These are phyloP conservation scores for Rhynchospora breviuscula DNA, from an alignment of 176 grass and related monocot genomes.

Conservation along the genomic window DNA sequence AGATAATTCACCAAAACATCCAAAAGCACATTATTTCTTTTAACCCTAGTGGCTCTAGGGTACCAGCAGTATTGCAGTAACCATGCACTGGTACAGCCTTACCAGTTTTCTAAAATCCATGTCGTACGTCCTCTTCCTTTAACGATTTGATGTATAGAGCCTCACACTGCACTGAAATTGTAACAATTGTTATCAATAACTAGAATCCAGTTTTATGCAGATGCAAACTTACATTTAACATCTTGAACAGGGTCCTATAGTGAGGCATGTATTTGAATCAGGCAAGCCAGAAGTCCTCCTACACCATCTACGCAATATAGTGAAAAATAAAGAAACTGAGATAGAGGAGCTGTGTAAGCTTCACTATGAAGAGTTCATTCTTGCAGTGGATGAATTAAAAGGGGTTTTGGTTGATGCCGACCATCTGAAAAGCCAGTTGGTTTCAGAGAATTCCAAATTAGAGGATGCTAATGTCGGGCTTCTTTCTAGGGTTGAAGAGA, in stretches of 20 bases:
- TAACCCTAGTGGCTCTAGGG: not conserved
- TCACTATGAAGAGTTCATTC: constrained; percentile 92
- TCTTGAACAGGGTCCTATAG: constrained; percentile 45
- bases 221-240: not conserved
- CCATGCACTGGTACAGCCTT: not conserved
- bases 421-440: constrained; percentile 60
- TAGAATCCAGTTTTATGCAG: too few relatives aligned
- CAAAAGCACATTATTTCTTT: not conserved
- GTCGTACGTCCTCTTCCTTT: not conserved
- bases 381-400: constrained; percentile 73
- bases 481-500: constrained; percentile 51
- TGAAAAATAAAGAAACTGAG: constrained; percentile 88
- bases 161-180: not conserved
- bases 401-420: constrained; percentile 79
- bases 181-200: not conserved
- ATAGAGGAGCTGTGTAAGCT: constrained; percentile 82
- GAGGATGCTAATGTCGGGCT: constrained; percentile 47
- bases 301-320: constrained; percentile 61
- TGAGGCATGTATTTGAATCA: constrained; percentile 61
- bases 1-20: not conserved
- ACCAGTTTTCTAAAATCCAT: not conserved
- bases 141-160: not conserved
- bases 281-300: constrained; percentile 77
- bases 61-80: not conserved
- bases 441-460: constrained; percentile 45